phyloP scores from a whole-genome alignment of 1,284 basidiomycete genomes.

The Austroboletus niveus region DNA sequence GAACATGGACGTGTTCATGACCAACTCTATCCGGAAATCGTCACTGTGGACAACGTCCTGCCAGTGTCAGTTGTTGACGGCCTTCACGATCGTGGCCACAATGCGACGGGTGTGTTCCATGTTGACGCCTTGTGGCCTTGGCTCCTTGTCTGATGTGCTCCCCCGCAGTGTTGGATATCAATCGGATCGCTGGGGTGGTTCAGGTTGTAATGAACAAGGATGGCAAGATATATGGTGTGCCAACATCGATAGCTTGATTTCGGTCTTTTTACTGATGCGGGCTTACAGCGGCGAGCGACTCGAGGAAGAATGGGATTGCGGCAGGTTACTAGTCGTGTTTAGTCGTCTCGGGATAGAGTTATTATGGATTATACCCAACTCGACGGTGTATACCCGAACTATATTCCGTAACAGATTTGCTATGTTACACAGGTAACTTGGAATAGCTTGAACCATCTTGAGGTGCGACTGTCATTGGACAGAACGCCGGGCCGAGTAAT shows the following conservation, averaged over 20 bases:
- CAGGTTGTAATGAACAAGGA: constrained; percentile 66
- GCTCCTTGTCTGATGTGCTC: constrained; percentile 4
- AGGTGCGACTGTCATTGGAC: too few species aligned
- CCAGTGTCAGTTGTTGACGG: constrained; percentile 52
- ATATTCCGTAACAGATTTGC: background rate
- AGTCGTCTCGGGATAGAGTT: constrained; percentile 8
- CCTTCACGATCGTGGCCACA: constrained; percentile 67
- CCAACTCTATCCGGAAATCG: constrained; percentile 73
- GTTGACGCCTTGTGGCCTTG: background rate
- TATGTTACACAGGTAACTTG: too few species aligned
- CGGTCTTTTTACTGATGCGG: constrained; percentile 4
- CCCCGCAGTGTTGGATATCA: constrained; percentile 44
- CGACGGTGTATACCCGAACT: background rate
- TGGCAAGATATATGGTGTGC: constrained; percentile 58
- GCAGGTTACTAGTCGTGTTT: constrained; percentile 65
- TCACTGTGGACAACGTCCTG: constrained; percentile 68
- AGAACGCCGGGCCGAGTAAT: too few species aligned
- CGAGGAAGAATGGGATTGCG: constrained; percentile 80
- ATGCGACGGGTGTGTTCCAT: constrained; percentile 52
- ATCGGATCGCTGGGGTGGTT: constrained; percentile 65
- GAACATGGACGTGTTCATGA: constrained; percentile 91
- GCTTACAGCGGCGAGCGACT: constrained; percentile 72
- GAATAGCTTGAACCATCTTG: too few species aligned
- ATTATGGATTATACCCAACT: background rate
- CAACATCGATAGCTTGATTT: background rate